Base-by-base conservation (phyloP, 352 stramenopile species). In the Globisporangium barbulae region DNA sequence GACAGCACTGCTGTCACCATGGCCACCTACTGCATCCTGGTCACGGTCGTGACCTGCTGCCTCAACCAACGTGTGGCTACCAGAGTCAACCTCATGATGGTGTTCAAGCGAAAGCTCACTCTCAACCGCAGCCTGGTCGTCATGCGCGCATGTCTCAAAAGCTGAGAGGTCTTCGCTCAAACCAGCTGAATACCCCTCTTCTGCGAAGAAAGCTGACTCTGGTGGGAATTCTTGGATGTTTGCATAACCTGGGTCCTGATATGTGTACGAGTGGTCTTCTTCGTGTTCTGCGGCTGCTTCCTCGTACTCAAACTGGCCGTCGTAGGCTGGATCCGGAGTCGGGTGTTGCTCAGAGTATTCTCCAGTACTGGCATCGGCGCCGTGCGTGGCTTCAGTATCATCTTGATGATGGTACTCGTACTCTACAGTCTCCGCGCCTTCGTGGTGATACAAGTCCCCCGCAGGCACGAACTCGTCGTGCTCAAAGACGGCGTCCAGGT, bases 251-350 rank as follows among this genome's bases (percentile, higher is more conserved):
- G 5, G 39, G 9, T 37, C 53, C 35, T 35, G 25, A 61, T 41
- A 53, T 25, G 31, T 6, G 10, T 55, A 1, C 22, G n/a, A 17
- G 17, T 39, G 28, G 25, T 39, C 28, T 5, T 3, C 31, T 12
- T 55, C 49, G n/a, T 45, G 4, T 3, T 7, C 48, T 21, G 22
- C 22, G 35, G 6, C 19, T 33, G 13, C 19, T 30, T 33, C 5
- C 13, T 48, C 33, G 35, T 61, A 10, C 25, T 52, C 39, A 52
- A 61, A 28, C 25, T 61, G 54, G 54, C 42, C 54, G 39, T 61
- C 33, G 39, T 61, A 61, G 17, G 1, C 37, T n/a, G 39, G 9
- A 28, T 61, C 37, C 22, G 54, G 53, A 59, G 28, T 39, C 15
- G 28, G 10, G 19, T 55, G 30, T 15, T 15, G 22, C 49, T 55